phyloP scores from a whole-genome alignment of 352 stramenopile genomes.

The Phytophthora cryptogea region DNA sequence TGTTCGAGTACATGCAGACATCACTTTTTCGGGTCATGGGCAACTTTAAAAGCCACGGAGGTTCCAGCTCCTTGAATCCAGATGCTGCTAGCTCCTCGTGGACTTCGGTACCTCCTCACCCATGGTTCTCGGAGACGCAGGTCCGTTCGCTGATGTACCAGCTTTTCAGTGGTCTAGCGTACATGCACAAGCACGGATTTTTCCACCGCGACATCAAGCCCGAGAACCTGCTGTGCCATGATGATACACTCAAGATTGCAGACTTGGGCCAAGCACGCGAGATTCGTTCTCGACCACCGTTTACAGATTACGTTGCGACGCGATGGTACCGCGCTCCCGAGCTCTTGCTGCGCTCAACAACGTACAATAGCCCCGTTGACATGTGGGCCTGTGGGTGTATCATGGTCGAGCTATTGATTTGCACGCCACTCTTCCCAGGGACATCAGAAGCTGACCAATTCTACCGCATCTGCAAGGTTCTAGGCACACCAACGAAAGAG shows the following conservation, averaged over 20 bases:
- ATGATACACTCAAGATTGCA: conserved; percentile 75
- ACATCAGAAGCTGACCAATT: conserved; percentile 96
- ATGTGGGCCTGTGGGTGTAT: conserved; percentile 86
- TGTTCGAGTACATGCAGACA: conserved; percentile 89
- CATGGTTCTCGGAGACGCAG: conserved; percentile 63
- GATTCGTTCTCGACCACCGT: conserved; percentile 71
- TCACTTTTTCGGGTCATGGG: conserved; percentile 81
- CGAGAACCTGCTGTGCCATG: conserved; percentile 70
- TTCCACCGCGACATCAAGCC: conserved; percentile 87
- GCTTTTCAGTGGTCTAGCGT: conserved; percentile 71
- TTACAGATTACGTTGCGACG: conserved; percentile 78
- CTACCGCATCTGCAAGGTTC: conserved; percentile 93
- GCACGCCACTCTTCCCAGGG: conserved; percentile 79
- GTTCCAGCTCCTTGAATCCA: conserved; percentile 5
- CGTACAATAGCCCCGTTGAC: conserved; percentile 84
- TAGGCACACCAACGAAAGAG: conserved; percentile 88
- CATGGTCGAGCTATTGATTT: conserved; percentile 78
- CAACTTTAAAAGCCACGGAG: conserved; percentile 30
- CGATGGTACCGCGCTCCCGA: conserved; percentile 83
- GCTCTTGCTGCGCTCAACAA: conserved; percentile 60
- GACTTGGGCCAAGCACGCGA: conserved; percentile 76
- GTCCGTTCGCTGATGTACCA: conserved; percentile 82
- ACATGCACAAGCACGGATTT: conserved; percentile 87
- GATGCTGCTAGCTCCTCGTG: conserved; percentile 14
- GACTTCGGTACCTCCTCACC: conserved; percentile 15